These are phyloP conservation scores for Yarrowia alimentaria DNA, from an alignment of 805 yeast species.

Conservation along the genomic window DNA sequence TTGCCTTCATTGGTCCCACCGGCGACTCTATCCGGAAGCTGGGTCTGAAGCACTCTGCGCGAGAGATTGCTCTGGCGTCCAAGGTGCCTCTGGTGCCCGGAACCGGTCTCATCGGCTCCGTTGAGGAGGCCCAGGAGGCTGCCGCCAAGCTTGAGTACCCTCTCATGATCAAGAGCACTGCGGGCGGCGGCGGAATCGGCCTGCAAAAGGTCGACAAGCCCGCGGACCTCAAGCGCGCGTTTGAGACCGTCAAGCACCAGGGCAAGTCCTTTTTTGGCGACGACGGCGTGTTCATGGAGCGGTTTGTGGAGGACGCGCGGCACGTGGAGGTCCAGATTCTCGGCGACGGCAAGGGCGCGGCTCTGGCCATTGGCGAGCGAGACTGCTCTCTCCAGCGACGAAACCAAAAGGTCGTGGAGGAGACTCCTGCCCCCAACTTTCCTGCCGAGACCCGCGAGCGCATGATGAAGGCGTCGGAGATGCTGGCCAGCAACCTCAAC, in stretches of 20 bases:
- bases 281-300: slow-evolving; percentile 90
- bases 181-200: slow-evolving; percentile 99
- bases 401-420: slow-evolving; percentile 94
- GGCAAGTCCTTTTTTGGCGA: slow-evolving; percentile 93
- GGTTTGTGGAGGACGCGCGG: slow-evolving; percentile 91
- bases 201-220: slow-evolving; percentile 86
- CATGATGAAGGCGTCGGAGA: slow-evolving; percentile 83
- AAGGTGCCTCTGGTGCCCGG: slow-evolving; percentile 98
- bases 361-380: slow-evolving; percentile 93
- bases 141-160: slow-evolving; percentile 80
- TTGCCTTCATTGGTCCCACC: slow-evolving; percentile 93
- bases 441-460: slow-evolving; percentile 72
- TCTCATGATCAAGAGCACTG: slow-evolving; percentile 94
- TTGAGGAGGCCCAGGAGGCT: slow-evolving; percentile 70
- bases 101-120: slow-evolving; percentile 70
- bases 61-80: slow-evolving; percentile 89
- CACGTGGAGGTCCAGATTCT: slow-evolving; percentile 96
- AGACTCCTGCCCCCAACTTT: slow-evolving; percentile 94
- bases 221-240: slow-evolving; percentile 77
- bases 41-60: slow-evolving; percentile 94
- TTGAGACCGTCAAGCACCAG: slow-evolving; percentile 88
- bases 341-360: slow-evolving; percentile 93
- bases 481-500: slow-evolving; percentile 74
- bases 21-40: slow-evolving; percentile 88
- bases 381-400: slow-evolving; percentile 97